These are phyloP conservation scores for Ganoderma meredithae DNA, from an alignment of 1,284 basidiomycete species.

Conservation along the genomic window DNA sequence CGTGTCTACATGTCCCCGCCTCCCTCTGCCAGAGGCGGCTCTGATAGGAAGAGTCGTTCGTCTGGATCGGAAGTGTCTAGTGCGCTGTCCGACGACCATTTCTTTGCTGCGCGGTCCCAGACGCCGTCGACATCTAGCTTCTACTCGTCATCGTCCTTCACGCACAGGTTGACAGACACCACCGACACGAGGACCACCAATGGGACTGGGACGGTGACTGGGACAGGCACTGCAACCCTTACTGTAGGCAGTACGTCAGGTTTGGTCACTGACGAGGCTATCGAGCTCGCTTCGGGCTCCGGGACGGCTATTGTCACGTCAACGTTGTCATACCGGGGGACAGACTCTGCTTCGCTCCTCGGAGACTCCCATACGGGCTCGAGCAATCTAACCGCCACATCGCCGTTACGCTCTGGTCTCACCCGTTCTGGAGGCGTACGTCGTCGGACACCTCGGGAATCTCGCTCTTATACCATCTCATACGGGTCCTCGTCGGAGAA, in stretches of 20 bases:
- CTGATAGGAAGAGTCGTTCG: slow-evolving; percentile 42
- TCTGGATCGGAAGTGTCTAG: slow-evolving; percentile 41
- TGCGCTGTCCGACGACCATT: slow-evolving; percentile 64
- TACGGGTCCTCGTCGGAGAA: slow-evolving; percentile 46
- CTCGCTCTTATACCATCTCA: slow-evolving; percentile 45
- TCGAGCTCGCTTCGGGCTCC: slow-evolving; percentile 49
- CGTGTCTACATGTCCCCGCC: slow-evolving; percentile 69
- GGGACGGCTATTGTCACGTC: slow-evolving; percentile 58
- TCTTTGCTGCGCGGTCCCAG: slow-evolving; percentile 55
- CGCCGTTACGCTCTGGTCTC: slow-evolving; percentile 48
- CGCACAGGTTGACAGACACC: slow-evolving; percentile 33
- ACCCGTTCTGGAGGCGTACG: slow-evolving; percentile 66
- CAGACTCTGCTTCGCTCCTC: slow-evolving; percentile 61
- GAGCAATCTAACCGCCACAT: slow-evolving; percentile 38
- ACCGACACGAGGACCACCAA: slow-evolving; percentile 30
- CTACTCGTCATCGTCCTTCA: slow-evolving; percentile 44
- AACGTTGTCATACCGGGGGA: slow-evolving; percentile 61
- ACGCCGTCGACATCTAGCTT: slow-evolving; percentile 43
- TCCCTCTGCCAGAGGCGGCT: slow-evolving; percentile 53
- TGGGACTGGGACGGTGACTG: slow-evolving; percentile 23
- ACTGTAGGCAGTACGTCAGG: slow-evolving; percentile 19
- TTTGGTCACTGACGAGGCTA: slow-evolving; percentile 39
- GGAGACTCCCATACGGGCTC: slow-evolving; percentile 62
- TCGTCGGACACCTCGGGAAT: slow-evolving; percentile 52
- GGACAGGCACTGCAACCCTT: slow-evolving; percentile 1